phyloP scores from a whole-genome alignment of 805 yeast species.

The Saturnispora besseyi region DNA sequence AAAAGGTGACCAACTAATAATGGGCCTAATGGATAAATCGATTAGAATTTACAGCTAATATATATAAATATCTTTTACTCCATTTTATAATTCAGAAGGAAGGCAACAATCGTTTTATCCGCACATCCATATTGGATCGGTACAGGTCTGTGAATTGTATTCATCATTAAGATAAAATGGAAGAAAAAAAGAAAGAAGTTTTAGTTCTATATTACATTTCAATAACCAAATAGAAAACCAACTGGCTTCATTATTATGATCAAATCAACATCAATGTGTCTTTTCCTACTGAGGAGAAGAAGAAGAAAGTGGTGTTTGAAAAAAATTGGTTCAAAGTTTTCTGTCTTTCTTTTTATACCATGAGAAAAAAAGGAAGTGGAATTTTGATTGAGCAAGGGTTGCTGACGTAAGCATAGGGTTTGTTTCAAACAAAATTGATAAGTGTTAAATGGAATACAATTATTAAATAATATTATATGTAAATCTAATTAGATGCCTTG shows the following conservation, averaged over 20 bases:
- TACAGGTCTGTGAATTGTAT: constrained; percentile 51
- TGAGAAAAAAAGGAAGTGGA: too few relatives aligned
- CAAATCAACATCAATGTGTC: neutral
- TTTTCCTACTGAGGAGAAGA: neutral
- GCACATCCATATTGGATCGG: constrained; percentile 31
- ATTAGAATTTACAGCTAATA: constrained; percentile 2
- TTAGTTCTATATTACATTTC: neutral
- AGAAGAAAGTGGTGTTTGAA: neutral
- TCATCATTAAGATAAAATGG: constrained; percentile 29
- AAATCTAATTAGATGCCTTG: constrained; percentile 15
- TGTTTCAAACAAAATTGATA: neutral
- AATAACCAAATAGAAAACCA: neutral
- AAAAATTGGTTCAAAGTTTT: too few relatives aligned
- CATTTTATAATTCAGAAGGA: constrained; percentile 10
- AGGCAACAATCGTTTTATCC: constrained; percentile 25
- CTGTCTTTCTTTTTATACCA: too few relatives aligned
- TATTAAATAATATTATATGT: too few relatives aligned
- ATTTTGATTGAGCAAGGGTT: neutral
- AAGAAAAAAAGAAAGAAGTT: neutral
- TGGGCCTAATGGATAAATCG: constrained; percentile 75
- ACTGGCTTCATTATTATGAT: neutral
- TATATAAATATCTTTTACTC: neutral
- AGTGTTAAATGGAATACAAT: too few relatives aligned
- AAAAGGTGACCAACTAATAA: constrained; percentile 61
- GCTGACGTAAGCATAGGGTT: neutral